Evolutionary conservation across 176 grass and related monocot species (phyloP).

Genomic region (Bonia amplexicaulis): DNA sequence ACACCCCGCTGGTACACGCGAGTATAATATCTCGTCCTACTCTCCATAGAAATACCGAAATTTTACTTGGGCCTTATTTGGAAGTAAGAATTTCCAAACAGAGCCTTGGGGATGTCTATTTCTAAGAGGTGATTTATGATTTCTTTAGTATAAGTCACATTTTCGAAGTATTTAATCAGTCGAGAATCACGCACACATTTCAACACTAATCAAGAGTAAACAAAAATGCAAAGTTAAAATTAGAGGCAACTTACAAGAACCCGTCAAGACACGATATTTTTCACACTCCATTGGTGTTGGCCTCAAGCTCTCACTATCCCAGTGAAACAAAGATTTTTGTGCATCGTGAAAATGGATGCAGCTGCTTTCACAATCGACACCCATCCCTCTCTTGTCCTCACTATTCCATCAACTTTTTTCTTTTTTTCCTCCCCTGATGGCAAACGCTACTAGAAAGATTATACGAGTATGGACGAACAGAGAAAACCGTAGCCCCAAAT

Average conservation of each 20-base stretch:
- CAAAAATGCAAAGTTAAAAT: background rate
- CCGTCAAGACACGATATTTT: too few relatives aligned
- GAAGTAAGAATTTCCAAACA: too few relatives aligned
- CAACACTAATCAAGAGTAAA: background rate
- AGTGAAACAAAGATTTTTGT: constrained; percentile 10
- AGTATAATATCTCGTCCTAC: background rate
- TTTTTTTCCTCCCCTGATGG: background rate
- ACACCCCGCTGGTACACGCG: background rate
- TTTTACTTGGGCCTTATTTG: too few relatives aligned
- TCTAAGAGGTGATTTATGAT: too few relatives aligned
- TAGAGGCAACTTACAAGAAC: background rate
- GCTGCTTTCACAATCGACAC: constrained; percentile 20
- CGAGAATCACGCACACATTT: background rate
- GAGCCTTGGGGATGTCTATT: too few relatives aligned
- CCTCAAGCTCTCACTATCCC: background rate
- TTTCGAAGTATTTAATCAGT: background rate
- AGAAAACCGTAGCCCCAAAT: constrained; percentile 7
- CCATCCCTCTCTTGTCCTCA: background rate
- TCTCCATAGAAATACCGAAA: too few relatives aligned
- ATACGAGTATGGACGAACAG: background rate
- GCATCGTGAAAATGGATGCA: constrained; percentile 15
- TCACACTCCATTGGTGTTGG: too few relatives aligned
- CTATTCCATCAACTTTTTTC: background rate
- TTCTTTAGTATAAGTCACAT: background rate
- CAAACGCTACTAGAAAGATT: background rate